Base-by-base conservation (phyloP, 108 stramenopile genomes). In the Schizochytrium sp. region DNA sequence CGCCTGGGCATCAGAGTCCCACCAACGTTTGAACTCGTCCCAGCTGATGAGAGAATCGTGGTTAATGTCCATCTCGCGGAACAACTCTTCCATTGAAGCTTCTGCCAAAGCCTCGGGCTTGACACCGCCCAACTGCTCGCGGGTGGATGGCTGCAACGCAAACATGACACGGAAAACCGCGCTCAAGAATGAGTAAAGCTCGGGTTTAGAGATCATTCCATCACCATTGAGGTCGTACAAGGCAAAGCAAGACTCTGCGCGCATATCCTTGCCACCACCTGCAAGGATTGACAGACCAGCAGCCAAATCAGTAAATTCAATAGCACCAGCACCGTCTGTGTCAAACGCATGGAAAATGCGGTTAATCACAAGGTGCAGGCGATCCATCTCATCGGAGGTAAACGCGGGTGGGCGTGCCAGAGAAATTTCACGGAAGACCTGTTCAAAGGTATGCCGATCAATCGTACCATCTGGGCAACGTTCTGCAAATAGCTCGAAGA, bases 211-310 rank as follows among this genome's bases (percentile, higher is more conserved):
- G 28, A 90, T 90, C 76, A 42, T 41, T 0, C 59, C 87, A 38
- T 61, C 64, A 40, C 57, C 88, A 57, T 90, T 57, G 10, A 72
- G 46, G 88, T 90, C 90, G 88, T 57, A 90, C 42, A 89, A 59
- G 7, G 44, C 56, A 61, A 90, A 88, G 46, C 87, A 90, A 38
- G 92, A 91, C 45, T 40, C 46, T 53, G 90, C 91, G 47, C 91
- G 90, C 72, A 92, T 89, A 47, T 91, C 90, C 56, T 89, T 89
- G 46, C 64, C 45, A 19, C 91, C 92, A 13, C 91, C 91, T 69
- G 91, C 91, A 46, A 90, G 89, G 61, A 90, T 72, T 46, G 87
- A 87, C 46, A 90, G 28, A 12, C 89, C 89, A 10, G 89, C 83
- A 41, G 47, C 59, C 15, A 90, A 46, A 10, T 90, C 89, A 41